Evolutionary conservation across 2,329 filamentous ascomycete genomes (phyloP).

Genomic region (Sporothrix inflata): DNA sequence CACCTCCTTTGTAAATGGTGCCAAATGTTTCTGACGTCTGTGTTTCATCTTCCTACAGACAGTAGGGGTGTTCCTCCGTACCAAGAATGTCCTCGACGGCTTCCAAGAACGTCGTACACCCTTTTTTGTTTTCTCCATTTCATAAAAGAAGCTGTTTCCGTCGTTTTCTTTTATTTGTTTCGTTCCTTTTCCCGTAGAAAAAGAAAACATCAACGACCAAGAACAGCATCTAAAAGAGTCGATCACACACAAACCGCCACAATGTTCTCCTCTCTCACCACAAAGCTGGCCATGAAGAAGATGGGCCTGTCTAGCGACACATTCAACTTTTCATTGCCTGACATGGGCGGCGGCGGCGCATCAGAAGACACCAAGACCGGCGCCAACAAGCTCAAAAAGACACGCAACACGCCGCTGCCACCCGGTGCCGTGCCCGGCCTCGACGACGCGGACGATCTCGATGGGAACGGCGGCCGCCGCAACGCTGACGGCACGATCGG

Average conservation of each 20-base stretch:
- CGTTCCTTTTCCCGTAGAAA: neutral
- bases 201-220: neutral
- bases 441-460: conserved; percentile 39
- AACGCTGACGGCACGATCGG: conserved; percentile 32
- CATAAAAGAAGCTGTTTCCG: neutral
- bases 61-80: neutral
- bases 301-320: conserved; percentile 57
- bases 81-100: neutral
- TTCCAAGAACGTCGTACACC: neutral
- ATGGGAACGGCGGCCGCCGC: conserved; percentile 32
- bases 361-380: neutral
- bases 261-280: conserved; percentile 61
- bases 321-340: conserved; percentile 48
- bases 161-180: neutral
- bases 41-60: conserved; percentile 18
- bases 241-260: conserved; percentile 31
- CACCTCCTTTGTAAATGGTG: neutral
- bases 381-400: conserved; percentile 41
- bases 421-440: conserved; percentile 38
- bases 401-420: conserved; percentile 32
- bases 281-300: conserved; percentile 62
- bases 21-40: conserved; percentile 12
- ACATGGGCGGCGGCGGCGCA: conserved; percentile 39
- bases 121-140: neutral
- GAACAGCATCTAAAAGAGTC: neutral